Evolutionary conservation across 345 rosid species (phyloP).

Genomic region (Xanthoceras sorbifolium): DNA sequence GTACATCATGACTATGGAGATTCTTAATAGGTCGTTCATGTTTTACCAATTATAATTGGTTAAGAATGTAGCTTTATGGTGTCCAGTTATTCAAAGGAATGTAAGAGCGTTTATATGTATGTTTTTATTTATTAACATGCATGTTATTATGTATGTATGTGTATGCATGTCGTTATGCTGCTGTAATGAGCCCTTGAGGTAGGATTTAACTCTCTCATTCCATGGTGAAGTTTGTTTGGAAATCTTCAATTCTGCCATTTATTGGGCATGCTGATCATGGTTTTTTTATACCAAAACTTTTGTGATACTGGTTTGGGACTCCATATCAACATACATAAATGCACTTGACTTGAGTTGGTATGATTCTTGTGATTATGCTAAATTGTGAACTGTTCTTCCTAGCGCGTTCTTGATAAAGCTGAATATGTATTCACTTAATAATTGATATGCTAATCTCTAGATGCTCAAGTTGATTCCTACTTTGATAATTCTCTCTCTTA

Average conservation of each 20-base stretch:
- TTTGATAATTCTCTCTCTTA: slow-evolving; percentile 28
- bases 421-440: slow-evolving; percentile 9
- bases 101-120: background rate
- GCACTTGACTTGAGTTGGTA: slow-evolving; percentile 13
- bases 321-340: background rate
- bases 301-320: background rate
- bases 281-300: background rate
- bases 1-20: background rate
- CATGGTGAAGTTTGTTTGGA: background rate
- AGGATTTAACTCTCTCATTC: background rate
- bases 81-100: background rate
- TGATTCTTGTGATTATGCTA: slow-evolving; percentile 1
- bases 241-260: background rate
- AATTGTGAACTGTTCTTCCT: background rate
- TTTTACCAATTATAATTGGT: background rate
- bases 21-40: background rate
- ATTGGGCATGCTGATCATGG: background rate
- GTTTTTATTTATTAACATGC: background rate
- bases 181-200: background rate
- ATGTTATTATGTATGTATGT: background rate
- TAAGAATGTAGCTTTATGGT: background rate
- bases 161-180: background rate
- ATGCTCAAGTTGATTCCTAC: slow-evolving; percentile 26
- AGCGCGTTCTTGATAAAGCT: background rate
- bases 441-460: slow-evolving; percentile 6